A percentile compares a stretch with the other conserved stretches of the same genome.
phyloP scores from a whole-genome alignment of 352 stramenopile genomes.

The Phytopythium sindhum region DNA sequence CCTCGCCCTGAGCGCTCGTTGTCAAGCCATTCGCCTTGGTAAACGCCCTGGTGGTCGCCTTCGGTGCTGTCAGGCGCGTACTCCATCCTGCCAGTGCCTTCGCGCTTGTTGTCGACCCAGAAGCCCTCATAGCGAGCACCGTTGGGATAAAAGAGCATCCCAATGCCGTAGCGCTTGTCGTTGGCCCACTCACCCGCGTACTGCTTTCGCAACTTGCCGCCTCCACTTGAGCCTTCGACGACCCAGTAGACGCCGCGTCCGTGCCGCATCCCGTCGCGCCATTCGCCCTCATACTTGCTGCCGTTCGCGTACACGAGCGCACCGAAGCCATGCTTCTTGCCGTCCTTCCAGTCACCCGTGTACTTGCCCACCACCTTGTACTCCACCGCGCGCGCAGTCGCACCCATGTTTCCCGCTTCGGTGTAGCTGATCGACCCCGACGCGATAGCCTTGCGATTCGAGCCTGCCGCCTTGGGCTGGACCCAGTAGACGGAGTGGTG shows the following conservation, averaged over 20 bases:
- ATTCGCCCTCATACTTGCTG: slow-evolving; percentile 90
- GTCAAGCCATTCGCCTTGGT: slow-evolving; percentile 77
- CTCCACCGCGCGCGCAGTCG: slow-evolving; percentile 34
- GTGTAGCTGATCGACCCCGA: slow-evolving; percentile 30
- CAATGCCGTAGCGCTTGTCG: slow-evolving; percentile 71
- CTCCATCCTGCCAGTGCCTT: slow-evolving; percentile 72
- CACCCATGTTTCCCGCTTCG: slow-evolving; percentile 31
- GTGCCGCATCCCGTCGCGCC: slow-evolving; percentile 73
- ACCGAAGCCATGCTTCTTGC: slow-evolving; percentile 91
- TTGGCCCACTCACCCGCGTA: slow-evolving; percentile 79
- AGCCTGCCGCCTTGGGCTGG: slow-evolving; percentile 31
- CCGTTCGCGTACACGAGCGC: slow-evolving; percentile 88
- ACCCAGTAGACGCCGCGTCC: slow-evolving; percentile 83
- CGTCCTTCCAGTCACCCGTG: slow-evolving; percentile 92
- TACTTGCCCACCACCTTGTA: slow-evolving; percentile 82
- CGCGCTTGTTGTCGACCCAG: slow-evolving; percentile 70
- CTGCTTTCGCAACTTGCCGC: slow-evolving; percentile 68
- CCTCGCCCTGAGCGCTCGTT: slow-evolving; percentile 78
- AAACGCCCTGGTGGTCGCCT: slow-evolving; percentile 81
- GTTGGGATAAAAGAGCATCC: slow-evolving; percentile 82
- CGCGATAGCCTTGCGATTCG: slow-evolving; percentile 25
- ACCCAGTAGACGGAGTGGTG: slow-evolving; percentile 85
- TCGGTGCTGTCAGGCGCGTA: slow-evolving; percentile 33
- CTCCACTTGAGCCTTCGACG: slow-evolving; percentile 28
- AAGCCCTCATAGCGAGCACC: slow-evolving; percentile 78